phyloP scores from a whole-genome alignment of 768 basidiomycete species.

The Pulveroboletus sp. region DNA sequence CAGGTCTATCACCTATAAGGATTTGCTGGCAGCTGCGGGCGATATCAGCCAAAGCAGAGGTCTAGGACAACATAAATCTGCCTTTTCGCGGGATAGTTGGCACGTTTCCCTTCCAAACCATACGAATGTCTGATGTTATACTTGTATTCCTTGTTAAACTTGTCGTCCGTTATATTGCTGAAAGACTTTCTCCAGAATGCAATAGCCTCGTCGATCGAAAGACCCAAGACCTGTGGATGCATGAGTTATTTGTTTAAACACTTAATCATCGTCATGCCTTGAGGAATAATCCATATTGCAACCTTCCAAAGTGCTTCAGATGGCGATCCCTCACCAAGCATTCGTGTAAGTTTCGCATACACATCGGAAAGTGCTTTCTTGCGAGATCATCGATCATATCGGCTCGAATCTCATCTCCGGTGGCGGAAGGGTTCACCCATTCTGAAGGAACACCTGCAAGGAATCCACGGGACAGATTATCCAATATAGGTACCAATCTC shows the following conservation, averaged over 20 bases:
- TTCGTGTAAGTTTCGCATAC: constrained; percentile 91
- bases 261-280: constrained; percentile 55
- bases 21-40: constrained; percentile 84
- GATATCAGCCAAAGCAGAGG: not conserved
- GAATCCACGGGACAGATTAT: constrained; percentile 93
- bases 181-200: constrained; percentile 93
- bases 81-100: constrained; percentile 94
- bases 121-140: constrained; percentile 97
- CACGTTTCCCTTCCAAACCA: constrained; percentile 91
- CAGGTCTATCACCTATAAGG: constrained; percentile 65
- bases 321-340: constrained; percentile 74
- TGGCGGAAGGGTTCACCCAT: constrained; percentile 58
- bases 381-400: constrained; percentile 93
- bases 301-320: constrained; percentile 87
- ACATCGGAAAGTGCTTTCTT: constrained; percentile 87
- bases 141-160: constrained; percentile 96
- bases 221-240: constrained; percentile 70
- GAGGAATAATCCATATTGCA: constrained; percentile 92
- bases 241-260: constrained; percentile 1
- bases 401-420: constrained; percentile 73
- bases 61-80: constrained; percentile 27
- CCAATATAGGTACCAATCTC: constrained; percentile 82
- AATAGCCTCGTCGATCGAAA: constrained; percentile 92
- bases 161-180: constrained; percentile 76
- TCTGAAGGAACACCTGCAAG: constrained; percentile 86